Percentiles rank a stretch among this genome's conserved stretches.
phyloP scores from a whole-genome alignment of 257 asterid genomes.

The Scutellaria barbata region DNA sequence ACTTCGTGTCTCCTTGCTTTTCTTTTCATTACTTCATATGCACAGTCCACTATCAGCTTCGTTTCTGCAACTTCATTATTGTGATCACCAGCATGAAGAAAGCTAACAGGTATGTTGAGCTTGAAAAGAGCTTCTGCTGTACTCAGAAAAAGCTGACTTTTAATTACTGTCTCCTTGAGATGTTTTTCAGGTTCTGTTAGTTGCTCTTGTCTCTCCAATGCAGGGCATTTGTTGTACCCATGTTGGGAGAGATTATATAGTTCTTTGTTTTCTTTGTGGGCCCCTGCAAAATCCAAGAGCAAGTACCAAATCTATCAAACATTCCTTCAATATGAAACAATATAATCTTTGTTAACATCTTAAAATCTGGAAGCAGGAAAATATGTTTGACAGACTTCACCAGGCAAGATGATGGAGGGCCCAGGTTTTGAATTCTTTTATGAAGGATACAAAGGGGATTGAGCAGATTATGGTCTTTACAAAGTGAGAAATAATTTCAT shows the following conservation, averaged over 20 bases:
- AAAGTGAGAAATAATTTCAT: slow-evolving; percentile 6
- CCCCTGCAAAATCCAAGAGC: slow-evolving; percentile 35
- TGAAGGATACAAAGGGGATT: not conserved
- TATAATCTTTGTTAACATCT: not conserved
- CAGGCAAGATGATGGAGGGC: not conserved
- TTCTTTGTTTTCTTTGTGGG: slow-evolving; percentile 35
- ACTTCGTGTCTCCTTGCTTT: slow-evolving; percentile 68
- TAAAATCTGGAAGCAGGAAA: too few relatives aligned
- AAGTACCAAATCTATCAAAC: slow-evolving; percentile 11
- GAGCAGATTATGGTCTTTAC: not conserved
- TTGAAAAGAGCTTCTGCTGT: slow-evolving; percentile 87
- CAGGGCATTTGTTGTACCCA: slow-evolving; percentile 22
- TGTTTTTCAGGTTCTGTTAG: slow-evolving; percentile 74
- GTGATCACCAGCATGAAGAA: slow-evolving; percentile 59
- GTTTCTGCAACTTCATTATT: slow-evolving; percentile 41
- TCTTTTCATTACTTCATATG: slow-evolving; percentile 73
- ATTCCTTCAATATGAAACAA: not conserved
- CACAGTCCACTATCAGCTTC: slow-evolving; percentile 66
- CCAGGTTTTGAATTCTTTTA: slow-evolving; percentile 11
- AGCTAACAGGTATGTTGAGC: slow-evolving; percentile 73
- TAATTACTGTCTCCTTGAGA: slow-evolving; percentile 68
- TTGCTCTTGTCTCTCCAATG: slow-evolving; percentile 39
- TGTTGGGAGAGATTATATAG: slow-evolving; percentile 20
- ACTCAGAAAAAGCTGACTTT: slow-evolving; percentile 66
- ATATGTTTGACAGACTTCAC: not conserved